phyloP scores from a whole-genome alignment of 352 stramenopile genomes.

The Pythium dissimile region DNA sequence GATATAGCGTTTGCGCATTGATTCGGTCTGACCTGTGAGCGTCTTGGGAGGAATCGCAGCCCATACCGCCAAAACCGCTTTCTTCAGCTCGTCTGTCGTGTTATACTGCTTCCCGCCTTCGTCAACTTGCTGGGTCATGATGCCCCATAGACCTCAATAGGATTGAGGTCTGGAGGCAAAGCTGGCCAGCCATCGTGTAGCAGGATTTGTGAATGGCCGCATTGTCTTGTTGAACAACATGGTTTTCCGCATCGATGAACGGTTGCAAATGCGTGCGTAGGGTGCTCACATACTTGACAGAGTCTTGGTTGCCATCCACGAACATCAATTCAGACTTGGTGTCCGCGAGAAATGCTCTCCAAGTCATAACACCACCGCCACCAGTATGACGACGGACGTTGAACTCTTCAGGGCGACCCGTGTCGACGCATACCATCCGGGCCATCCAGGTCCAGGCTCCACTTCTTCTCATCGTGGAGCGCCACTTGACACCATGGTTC shows the following conservation, averaged over 20 bases:
- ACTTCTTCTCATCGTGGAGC: not conserved
- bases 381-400: not conserved
- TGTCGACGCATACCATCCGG: not conserved
- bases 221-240: slow-evolving; percentile 7
- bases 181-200: no score
- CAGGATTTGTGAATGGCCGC: not conserved
- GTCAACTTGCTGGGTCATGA: no score
- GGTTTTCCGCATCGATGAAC: not conserved
- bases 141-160: no score
- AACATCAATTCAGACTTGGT: not conserved
- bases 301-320: not conserved
- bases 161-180: no score
- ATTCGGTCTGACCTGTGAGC: no score
- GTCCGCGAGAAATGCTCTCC: not conserved
- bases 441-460: not conserved
- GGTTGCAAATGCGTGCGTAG: not conserved
- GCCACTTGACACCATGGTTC: not conserved
- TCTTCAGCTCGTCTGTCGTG: no score
- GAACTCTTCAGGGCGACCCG: not conserved
- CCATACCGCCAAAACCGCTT: no score
- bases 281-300: not conserved
- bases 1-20: no score
- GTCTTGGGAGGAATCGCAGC: no score
- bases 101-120: no score
- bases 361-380: not conserved